Base-by-base conservation (phyloP, 108 stramenopile species). In the Epipyxis sp. region DNA sequence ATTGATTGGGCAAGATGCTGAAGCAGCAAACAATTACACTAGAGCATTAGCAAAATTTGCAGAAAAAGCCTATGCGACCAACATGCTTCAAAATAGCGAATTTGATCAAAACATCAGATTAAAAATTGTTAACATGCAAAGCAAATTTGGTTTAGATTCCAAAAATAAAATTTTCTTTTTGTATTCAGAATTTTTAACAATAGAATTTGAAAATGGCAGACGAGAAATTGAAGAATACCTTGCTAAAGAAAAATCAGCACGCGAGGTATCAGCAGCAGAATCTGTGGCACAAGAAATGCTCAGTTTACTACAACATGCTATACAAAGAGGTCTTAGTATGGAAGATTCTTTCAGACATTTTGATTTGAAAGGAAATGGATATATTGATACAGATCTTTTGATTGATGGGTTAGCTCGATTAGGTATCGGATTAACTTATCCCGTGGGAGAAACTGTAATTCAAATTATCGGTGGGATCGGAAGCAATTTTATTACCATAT, bases 401-500 rank as follows among this genome's bases (percentile, higher is more conserved):
- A 57, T 74, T 6, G 50, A 74, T 74, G 71, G 71, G 10, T 54
- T 74, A 25, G 44, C 71, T 16, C 3, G 50, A 6, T 37, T 74
- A 37, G 34, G 71, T 74, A 74, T 74, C 3, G 71, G 71, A 54
- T 37, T 74, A 42, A 74, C 71, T 30, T 57, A 74, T 57, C 71
- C 71, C 34, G 71, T 74, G 35, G 71, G 46, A 57, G 71, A 74
- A 74, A 46, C 6, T 27, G 27, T 74, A 30, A 6, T 74, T 37
- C 13, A 74, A 25, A 10, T 27, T 3, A 74, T 74, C 34, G 71
- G 71, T 57, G 71, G 71, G 34, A 25, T 74, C 10, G 35, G 71
- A 10, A 20, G 10, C 20, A 30, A 13, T 27, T 74, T 54, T 25
- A 29, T 74, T 27, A 74, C 44, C 43, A 6, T 74, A 29, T 13